These are phyloP conservation scores for Mycena alexandri DNA, from an alignment of 768 basidiomycete species.

Conservation along the genomic window DNA sequence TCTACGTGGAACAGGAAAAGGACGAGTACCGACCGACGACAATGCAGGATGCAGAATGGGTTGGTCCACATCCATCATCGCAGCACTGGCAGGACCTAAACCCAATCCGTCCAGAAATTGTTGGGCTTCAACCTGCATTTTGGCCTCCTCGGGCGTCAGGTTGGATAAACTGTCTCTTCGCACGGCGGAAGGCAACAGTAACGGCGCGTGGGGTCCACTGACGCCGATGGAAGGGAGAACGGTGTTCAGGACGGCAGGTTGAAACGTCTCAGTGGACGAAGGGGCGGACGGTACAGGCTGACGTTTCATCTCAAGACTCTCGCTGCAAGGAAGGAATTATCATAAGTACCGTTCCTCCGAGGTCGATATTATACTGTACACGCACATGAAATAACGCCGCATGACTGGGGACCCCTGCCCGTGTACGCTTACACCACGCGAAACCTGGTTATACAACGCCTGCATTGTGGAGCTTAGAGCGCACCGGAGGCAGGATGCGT, in stretches of 20 bases:
- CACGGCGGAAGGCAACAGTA: constrained; percentile 3
- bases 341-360: not conserved
- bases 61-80: not conserved
- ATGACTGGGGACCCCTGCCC: not conserved
- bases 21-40: constrained; percentile 3
- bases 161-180: constrained; percentile 2
- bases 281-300: constrained; percentile 1
- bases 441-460: not conserved
- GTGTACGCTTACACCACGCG: not conserved
- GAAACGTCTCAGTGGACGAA: not conserved
- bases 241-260: not conserved
- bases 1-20: not conserved
- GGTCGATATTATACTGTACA: not conserved
- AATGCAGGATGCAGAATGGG: not conserved
- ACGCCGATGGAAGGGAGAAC: not conserved
- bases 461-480: not conserved
- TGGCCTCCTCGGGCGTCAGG: not conserved
- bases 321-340: not conserved
- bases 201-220: not conserved
- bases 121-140: constrained; percentile 1
- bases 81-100: not conserved
- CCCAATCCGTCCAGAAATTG: constrained; percentile 14
- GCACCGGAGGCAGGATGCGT: not conserved
- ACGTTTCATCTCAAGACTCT: constrained; percentile 9
- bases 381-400: constrained; percentile 13